Evolutionary conservation across 148 eudicot species (phyloP).

Genomic region (Rhododendron kiyosumense): DNA sequence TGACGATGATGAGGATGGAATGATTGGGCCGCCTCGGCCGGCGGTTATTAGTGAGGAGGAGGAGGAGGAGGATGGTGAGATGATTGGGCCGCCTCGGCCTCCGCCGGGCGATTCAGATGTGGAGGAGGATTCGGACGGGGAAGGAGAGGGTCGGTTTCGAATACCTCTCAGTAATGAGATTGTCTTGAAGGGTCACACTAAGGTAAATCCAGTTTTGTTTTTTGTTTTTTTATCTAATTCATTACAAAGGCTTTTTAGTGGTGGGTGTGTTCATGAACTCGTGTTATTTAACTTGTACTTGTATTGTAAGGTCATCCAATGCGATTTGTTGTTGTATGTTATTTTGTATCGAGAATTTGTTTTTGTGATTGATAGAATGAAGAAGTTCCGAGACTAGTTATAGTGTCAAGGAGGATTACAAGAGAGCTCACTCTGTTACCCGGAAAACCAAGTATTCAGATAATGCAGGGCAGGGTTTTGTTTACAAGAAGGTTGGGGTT

Average conservation of each 20-base stretch:
- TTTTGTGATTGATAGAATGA: background rate
- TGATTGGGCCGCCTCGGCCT: conserved; percentile 58
- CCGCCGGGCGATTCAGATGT: conserved; percentile 48
- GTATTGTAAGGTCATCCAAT: background rate
- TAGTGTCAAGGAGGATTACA: background rate
- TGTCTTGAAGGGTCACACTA: conserved; percentile 82
- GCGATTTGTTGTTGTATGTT: background rate
- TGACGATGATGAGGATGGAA: conserved; percentile 20
- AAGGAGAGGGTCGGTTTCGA: conserved; percentile 33
- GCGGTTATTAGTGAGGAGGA: conserved; percentile 15
- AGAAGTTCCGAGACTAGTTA: background rate
- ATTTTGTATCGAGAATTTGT: background rate
- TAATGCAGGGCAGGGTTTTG: background rate
- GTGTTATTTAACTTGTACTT: background rate
- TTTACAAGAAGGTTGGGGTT: background rate
- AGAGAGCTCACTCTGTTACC: background rate
- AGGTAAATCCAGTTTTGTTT: conserved; percentile 30
- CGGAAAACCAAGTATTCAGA: background rate
- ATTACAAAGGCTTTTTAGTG: too few relatives aligned
- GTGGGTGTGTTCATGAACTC: background rate
- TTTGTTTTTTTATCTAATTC: background rate
- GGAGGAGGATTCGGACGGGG: conserved; percentile 36
- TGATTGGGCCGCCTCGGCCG: conserved; percentile 35
- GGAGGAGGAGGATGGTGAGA: conserved; percentile 29
- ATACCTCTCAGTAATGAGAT: conserved; percentile 87